Evolutionary conservation across 2,329 filamentous ascomycete species (phyloP).

Genomic region (Aspergillus sp.): DNA sequence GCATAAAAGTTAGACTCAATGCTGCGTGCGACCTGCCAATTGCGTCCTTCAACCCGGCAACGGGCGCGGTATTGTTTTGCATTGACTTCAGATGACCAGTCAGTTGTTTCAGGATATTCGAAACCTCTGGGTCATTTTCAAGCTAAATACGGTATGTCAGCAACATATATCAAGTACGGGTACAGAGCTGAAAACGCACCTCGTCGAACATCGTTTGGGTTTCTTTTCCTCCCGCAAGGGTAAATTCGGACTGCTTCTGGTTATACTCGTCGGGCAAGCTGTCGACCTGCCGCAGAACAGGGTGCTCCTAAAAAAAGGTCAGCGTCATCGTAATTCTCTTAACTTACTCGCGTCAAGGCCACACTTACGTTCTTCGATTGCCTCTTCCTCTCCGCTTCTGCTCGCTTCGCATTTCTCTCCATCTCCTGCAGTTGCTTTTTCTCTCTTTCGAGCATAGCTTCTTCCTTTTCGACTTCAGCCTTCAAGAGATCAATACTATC

Average conservation of each 20-base stretch:
- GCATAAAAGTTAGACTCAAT: conserved; percentile 31
- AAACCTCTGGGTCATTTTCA: conserved; percentile 40
- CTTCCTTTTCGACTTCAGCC: conserved; percentile 46
- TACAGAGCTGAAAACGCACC: conserved; percentile 24
- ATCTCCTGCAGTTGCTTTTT: conserved; percentile 43
- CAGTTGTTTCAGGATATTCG: conserved; percentile 41
- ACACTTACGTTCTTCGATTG: conserved; percentile 44
- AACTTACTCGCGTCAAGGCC: neutral
- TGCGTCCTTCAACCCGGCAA: conserved; percentile 40
- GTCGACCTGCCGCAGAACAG: conserved; percentile 40
- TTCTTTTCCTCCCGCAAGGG: conserved; percentile 28
- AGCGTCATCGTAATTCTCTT: conserved; percentile 9
- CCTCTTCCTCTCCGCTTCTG: conserved; percentile 41
- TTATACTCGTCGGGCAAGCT: conserved; percentile 19
- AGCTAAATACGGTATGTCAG: conserved; percentile 30
- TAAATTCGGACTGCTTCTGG: conserved; percentile 28
- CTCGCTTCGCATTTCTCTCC: conserved; percentile 46
- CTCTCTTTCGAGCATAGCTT: conserved; percentile 44
- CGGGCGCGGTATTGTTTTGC: conserved; percentile 43
- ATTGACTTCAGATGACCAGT: conserved; percentile 48
- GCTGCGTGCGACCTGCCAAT: conserved; percentile 41
- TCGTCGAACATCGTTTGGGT: conserved; percentile 33
- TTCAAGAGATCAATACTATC: conserved; percentile 44
- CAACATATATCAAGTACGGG: neutral
- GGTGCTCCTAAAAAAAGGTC: conserved; percentile 41